These are phyloP conservation scores for Geranium rotundifolium DNA, from an alignment of 345 rosid species.

Conservation along the genomic window DNA sequence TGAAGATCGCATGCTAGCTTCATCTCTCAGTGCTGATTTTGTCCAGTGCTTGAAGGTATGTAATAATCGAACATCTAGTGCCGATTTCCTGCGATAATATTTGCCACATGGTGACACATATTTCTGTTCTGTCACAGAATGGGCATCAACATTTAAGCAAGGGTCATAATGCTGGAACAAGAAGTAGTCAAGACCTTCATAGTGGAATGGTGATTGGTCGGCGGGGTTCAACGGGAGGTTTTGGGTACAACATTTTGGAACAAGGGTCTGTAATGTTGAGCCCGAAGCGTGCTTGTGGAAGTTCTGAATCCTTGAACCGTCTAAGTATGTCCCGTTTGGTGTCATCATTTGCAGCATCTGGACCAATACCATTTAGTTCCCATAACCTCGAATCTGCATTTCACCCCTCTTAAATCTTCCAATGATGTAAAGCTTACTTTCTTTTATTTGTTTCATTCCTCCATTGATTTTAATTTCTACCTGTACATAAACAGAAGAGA, in stretches of 20 bases:
- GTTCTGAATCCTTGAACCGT: conserved; percentile 2
- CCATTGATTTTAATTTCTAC: neutral
- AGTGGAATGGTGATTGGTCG: conserved; percentile 5
- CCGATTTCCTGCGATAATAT: neutral
- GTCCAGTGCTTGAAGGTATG: conserved; percentile 39
- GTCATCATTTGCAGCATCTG: conserved; percentile 11
- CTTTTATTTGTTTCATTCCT: neutral
- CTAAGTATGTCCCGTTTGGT: neutral
- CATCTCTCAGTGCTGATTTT: conserved; percentile 24
- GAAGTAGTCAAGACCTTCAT: conserved; percentile 13
- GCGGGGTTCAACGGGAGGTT: conserved; percentile 3
- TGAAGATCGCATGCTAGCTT: conserved; percentile 20
- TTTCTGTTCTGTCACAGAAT: conserved; percentile 13
- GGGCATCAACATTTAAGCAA: conserved; percentile 8
- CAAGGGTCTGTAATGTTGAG: conserved; percentile 4
- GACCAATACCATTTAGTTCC: conserved; percentile 2
- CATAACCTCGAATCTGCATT: conserved; percentile 7
- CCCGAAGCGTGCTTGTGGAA: conserved; percentile 5
- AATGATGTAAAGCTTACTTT: conserved; percentile 12
- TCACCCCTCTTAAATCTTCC: neutral
- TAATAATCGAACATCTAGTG: neutral
- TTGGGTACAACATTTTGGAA: conserved; percentile 8
- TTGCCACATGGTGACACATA: neutral
- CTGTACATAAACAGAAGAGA: neutral
- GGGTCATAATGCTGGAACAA: conserved; percentile 7